Base-by-base conservation (phyloP, 2,329 filamentous ascomycete species). In the Ceratocystis destructans region DNA sequence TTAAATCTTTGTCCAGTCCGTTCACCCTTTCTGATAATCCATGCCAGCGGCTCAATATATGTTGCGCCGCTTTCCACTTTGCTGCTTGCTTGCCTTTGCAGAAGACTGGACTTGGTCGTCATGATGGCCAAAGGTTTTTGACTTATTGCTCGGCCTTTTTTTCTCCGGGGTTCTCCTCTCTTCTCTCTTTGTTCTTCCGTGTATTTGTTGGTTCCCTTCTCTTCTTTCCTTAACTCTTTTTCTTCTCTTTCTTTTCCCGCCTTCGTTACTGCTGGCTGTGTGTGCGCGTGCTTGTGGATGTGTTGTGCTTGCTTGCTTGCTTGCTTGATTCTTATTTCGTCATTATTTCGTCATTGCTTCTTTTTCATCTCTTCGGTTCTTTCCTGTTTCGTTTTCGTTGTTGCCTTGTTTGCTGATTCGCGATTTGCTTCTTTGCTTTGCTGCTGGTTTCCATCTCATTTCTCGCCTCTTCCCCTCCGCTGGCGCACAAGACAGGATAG, bases 261-360 rank as follows among this genome's bases (percentile, higher is more conserved):
- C 65, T 73, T 22, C 37, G 33, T 62, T 46, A 31, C 28, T 50
- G 48, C 48, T 50, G 48, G n/a, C n/a, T 8, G n/a, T 50, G 53
- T 50, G 48, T 50, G 48, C 48, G n/a, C 22, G 48, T 50, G 48
- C n/a, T 22, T 57, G 53, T 33, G 15, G 22, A 3, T 57, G 5
- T 57, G 22, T 25, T 57, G 10, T 57, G 53, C 22, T 22, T 57
- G 22, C 22, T 25, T 57, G 53, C 22, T 22, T 57, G 22, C 22
- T 25, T 25, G 53, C 28, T 28, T 28, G 53, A 31, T 22, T 57
- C 3, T 31, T 57, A 28, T 57, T 50, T 20, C n/a, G 33, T 37
- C 33, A 50, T 20, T 22, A 22, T 50, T 50, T 50, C 46, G 46
- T 25, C 48, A 50, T 50, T 22, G 6, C 22, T 25, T 50, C 48